phyloP scores from a whole-genome alignment of 345 rosid species.

The Corchorus olitorius region DNA sequence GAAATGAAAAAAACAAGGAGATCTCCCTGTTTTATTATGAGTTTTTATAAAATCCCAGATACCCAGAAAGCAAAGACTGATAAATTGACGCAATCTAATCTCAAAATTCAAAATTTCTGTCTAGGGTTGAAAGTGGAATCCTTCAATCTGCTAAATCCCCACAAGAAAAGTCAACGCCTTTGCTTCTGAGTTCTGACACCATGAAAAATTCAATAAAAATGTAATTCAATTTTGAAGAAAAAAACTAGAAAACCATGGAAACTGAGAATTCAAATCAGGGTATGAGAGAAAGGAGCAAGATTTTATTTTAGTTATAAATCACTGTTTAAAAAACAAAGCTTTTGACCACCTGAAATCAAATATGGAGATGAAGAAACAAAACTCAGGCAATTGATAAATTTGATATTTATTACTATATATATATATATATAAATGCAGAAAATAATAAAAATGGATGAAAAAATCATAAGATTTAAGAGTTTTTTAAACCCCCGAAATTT shows the following conservation, averaged over 20 bases:
- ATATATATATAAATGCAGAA: background rate
- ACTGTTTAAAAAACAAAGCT: background rate
- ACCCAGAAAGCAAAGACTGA: conserved; percentile 9
- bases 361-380: background rate
- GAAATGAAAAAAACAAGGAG: background rate
- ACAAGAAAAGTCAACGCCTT: conserved; percentile 10
- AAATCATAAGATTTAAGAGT: background rate
- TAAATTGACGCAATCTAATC: background rate
- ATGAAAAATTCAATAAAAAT: background rate
- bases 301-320: background rate
- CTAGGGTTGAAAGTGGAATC: conserved; percentile 2
- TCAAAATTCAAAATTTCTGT: background rate
- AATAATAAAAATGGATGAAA: background rate
- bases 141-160: conserved; percentile 6
- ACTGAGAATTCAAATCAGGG: conserved; percentile 12
- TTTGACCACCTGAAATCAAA: conserved; percentile 3
- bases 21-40: background rate
- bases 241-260: background rate
- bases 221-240: background rate
- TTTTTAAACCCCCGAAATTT: too few species aligned
- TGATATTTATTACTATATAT: background rate
- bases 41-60: background rate
- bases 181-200: background rate
- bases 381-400: background rate
- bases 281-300: background rate